Evolutionary conservation across 768 basidiomycete species (phyloP), one percentile per base, ranked within the genome.

Genomic region (Rhizopogon vinicolor): DNA sequence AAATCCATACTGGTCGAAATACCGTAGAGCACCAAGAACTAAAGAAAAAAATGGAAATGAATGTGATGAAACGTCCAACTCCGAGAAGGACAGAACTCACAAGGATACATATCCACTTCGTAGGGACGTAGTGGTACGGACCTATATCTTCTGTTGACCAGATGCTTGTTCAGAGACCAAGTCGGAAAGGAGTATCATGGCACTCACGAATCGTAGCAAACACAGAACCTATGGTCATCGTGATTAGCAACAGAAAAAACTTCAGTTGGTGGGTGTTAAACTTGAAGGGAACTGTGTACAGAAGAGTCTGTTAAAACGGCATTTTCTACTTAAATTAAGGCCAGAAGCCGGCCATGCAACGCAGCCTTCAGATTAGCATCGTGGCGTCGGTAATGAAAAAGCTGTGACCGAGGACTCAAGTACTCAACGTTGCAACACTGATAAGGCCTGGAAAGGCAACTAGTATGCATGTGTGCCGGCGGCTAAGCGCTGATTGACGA

Each of bases 111-210:
- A 77, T 66, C 35, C 66, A 67, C 54, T 67, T 52, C 0, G 76
- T 74, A 1, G 78, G 78, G 3, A 74, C 53, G 58, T 79, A 79
- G 51, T 70, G 59, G 61, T 78, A 80, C 18, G 57, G 57, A 7
- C 56, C 56, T 31, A 57, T 18, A 2, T 1, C 3, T 14, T 3
- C 14, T 14, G 14, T 22, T 37, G 19, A 25, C 31, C 2, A 22
- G 5, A 48, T 3, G 10, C 19, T 49, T 3, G 9, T 37, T 49
- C 19, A 37, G 8, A 49, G 13, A 37, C 14, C 31, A 33, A 33
- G 2, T 16, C 14, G 2, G 22, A 16, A 22, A 8, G 14, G 16
- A 16, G 1, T 16, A 49, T 25, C 10, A 31, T 22, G 19, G 33
- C 2, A 49, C 48, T 49, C 14, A 49, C 48, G 46, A 48, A 7